Conservation (phyloP, 2,329 filamentous ascomycete species). For the Colletotrichum karsti region DNA sequence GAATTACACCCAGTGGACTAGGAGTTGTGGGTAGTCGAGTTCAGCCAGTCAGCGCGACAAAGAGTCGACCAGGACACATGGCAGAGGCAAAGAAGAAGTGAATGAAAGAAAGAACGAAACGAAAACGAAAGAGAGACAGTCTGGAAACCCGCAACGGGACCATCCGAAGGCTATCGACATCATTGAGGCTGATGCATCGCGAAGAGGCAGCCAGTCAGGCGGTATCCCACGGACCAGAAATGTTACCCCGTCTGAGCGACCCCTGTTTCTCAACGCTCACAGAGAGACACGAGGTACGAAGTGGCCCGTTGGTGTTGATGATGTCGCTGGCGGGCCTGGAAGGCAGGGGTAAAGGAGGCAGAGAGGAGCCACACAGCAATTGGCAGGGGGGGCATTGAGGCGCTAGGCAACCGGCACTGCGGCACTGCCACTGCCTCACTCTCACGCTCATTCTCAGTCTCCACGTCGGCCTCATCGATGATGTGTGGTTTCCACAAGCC, state of each 20-base stretch:
- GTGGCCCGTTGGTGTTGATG: not conserved
- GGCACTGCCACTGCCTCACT: conserved; percentile 23
- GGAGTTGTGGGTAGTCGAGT: not conserved
- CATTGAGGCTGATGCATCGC: conserved; percentile 22
- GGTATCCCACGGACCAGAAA: not conserved
- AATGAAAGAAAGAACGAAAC: not conserved
- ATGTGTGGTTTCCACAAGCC: conserved; percentile 1
- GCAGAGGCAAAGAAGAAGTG: not conserved
- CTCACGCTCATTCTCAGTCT: not conserved
- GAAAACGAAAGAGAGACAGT: not conserved
- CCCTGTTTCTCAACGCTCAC: conserved; percentile 1
- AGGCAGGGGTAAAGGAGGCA: not conserved
- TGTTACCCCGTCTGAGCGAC: conserved; percentile 1
- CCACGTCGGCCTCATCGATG: not conserved
- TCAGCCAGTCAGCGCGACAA: not conserved
- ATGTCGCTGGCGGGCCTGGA: not conserved
- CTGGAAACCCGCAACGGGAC: not conserved
- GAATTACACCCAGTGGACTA: not conserved
- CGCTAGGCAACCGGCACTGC: conserved; percentile 16
- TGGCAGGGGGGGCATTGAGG: not conserved
- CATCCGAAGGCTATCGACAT: not conserved
- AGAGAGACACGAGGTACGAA: too few species aligned
- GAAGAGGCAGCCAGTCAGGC: conserved; percentile 27
- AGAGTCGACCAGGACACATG: not conserved
- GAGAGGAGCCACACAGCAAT: not conserved